These are phyloP conservation scores for Castanea crenata DNA, from an alignment of 306 rosid species.

Conservation along the genomic window DNA sequence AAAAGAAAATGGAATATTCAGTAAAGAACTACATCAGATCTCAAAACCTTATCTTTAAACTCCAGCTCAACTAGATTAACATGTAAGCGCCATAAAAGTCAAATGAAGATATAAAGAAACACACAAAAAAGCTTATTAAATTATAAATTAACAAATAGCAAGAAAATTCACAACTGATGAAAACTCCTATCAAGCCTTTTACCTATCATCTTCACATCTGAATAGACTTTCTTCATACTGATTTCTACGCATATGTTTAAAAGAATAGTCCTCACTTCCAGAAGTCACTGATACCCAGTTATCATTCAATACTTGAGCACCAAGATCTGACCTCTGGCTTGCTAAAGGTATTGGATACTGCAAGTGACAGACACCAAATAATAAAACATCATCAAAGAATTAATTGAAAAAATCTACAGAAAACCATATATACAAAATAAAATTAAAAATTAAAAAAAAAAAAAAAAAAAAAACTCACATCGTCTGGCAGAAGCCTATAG, in stretches of 20 bases:
- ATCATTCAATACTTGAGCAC: slow-evolving; percentile 90
- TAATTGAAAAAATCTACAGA: slow-evolving; percentile 16
- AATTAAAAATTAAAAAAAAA: background rate
- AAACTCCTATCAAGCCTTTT: slow-evolving; percentile 9
- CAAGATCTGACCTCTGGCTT: slow-evolving; percentile 90
- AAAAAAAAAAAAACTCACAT: slow-evolving; percentile 37
- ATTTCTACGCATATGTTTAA: slow-evolving; percentile 96
- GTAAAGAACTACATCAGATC: slow-evolving; percentile 6
- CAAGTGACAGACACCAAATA: slow-evolving; percentile 28
- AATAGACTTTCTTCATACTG: slow-evolving; percentile 97
- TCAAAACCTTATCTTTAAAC: background rate
- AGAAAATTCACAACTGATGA: background rate
- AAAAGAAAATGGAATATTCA: slow-evolving; percentile 1
- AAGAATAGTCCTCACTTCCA: slow-evolving; percentile 99
- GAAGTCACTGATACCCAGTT: slow-evolving; percentile 99
- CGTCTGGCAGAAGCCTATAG: slow-evolving; percentile 89
- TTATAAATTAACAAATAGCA: background rate
- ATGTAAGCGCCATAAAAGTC: background rate
- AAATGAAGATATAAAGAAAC: slow-evolving; percentile 4
- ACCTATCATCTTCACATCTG: slow-evolving; percentile 99
- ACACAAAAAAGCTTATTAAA: background rate
- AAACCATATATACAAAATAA: background rate
- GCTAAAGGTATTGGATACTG: slow-evolving; percentile 93
- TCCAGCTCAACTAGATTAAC: background rate
- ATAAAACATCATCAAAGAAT: slow-evolving; percentile 19